Percentiles rank a stretch among this genome's conserved stretches.
Evolutionary conservation across 2,329 filamentous ascomycete genomes (phyloP).

Genomic region (Colletotrichum sp.): DNA sequence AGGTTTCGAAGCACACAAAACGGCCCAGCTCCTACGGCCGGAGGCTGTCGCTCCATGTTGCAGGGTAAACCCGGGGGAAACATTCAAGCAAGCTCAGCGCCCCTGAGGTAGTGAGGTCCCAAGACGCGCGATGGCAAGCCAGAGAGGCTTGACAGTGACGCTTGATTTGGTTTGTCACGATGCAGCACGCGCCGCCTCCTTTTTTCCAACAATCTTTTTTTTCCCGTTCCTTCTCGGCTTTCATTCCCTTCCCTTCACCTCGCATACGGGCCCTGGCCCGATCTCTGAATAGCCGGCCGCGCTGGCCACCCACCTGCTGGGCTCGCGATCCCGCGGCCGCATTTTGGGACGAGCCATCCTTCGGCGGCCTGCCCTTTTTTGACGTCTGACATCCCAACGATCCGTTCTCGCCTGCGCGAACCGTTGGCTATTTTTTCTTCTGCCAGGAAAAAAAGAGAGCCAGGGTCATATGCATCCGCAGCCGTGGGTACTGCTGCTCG

Average conservation of each 20-base stretch:
- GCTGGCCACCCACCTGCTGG: background rate
- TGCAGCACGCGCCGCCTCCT: background rate
- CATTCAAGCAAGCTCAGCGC: background rate
- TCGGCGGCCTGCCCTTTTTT: background rate
- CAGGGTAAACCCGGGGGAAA: background rate
- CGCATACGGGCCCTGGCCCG: background rate
- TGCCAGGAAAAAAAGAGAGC: background rate
- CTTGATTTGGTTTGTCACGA: background rate
- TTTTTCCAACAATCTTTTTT: background rate
- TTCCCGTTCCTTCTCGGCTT: background rate
- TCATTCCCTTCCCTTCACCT: background rate
- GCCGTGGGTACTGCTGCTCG: constrained; percentile 2
- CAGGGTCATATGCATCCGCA: background rate
- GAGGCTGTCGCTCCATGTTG: background rate
- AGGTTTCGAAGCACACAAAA: constrained; percentile 6
- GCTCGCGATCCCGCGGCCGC: background rate
- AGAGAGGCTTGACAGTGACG: background rate
- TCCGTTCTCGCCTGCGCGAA: background rate
- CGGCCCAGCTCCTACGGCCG: background rate
- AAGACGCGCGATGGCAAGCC: background rate
- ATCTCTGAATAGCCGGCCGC: background rate
- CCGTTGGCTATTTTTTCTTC: background rate
- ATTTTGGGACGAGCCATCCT: background rate
- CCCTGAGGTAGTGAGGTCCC: background rate
- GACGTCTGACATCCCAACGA: background rate